phyloP scores from a whole-genome alignment of 345 rosid genomes.

The Gossypium stocksii region DNA sequence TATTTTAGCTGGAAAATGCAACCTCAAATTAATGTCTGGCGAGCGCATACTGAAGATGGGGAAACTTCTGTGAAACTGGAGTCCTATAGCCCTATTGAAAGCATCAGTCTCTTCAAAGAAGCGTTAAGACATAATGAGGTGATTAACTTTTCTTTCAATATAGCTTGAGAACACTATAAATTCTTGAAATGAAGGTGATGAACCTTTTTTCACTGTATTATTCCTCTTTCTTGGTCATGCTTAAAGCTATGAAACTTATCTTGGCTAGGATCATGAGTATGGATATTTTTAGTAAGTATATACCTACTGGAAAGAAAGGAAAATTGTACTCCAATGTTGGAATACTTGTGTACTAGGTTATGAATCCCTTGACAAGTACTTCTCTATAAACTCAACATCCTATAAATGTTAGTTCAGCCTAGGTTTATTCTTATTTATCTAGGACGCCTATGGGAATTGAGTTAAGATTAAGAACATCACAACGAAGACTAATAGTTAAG shows the following conservation, averaged over 20 bases:
- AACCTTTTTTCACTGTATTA: not conserved
- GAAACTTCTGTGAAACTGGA: conserved; percentile 44
- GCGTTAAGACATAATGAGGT: conserved; percentile 82
- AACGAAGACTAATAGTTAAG: not conserved
- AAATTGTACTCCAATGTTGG: not conserved
- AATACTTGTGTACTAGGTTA: not conserved
- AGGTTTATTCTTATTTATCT: not conserved
- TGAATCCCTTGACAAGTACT: not conserved
- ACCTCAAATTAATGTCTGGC: conserved; percentile 78
- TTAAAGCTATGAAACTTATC: not conserved
- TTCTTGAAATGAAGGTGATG: not conserved
- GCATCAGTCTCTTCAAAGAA: conserved; percentile 54
- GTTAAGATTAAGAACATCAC: not conserved
- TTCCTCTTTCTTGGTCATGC: not conserved
- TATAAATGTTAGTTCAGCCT: not conserved
- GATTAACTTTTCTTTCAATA: not conserved
- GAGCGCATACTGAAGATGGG: conserved; percentile 39
- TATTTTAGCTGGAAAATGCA: conserved; percentile 57
- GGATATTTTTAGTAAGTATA: not conserved
- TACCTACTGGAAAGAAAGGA: not conserved
- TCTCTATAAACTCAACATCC: not conserved
- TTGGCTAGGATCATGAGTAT: not conserved
- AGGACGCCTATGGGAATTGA: not conserved
- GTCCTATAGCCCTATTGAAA: conserved; percentile 51
- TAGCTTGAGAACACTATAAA: not conserved